Base-by-base conservation (phyloP, 768 basidiomycete species). In the Suillus paluster region DNA sequence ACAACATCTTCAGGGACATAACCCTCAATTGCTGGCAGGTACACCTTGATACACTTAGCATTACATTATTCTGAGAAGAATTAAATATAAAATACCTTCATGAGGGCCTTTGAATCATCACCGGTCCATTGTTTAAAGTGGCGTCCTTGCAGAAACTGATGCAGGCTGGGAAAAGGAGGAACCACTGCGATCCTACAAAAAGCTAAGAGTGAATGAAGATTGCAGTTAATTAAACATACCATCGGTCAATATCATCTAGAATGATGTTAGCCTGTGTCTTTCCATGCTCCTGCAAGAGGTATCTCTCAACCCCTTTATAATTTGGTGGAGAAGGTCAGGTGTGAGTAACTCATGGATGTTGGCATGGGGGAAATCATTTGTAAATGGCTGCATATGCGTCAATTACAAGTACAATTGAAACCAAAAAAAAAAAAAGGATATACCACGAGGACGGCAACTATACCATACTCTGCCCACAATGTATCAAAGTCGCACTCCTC, bases 221-320 rank as follows among this genome's bases (percentile, higher is more conserved):
- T 30, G 6, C 6, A 30, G 30, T 30, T 3, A 30, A 30, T 30
- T 30, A 30, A 30, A 30, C 30, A 57, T 64, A 78, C 78, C 70
- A 62, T 14, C 68, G 64, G 62, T 79, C 76, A 64, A 78, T 77
- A 36, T 77, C 75, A 59, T 70, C 74, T 42, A 77, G 56, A 11
- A 80, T 76, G 5, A 45, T 60, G 42, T 68, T 60, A 2, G 70
- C 76, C 12, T 56, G 36, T 11, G 58, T 57, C 21, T 70, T 58
- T 4, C 65, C 61, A 63, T 76, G 63, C 5, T n/a, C 38, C 3
- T 58, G 3, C 3, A 54, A 11, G 5, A 82, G 58, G 61, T 78
- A 80, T 8, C 73, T 63, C 1, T 58, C 52, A 0, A 76, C 69
- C 79, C 79, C 61, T 81, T 80, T 3, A 30, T 30, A 6, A 30